A percentile compares a stretch with the other conserved stretches of the same genome.
Evolutionary conservation across 2,329 filamentous ascomycete genomes (phyloP).

Genomic region (Botrytis sinoallii): DNA sequence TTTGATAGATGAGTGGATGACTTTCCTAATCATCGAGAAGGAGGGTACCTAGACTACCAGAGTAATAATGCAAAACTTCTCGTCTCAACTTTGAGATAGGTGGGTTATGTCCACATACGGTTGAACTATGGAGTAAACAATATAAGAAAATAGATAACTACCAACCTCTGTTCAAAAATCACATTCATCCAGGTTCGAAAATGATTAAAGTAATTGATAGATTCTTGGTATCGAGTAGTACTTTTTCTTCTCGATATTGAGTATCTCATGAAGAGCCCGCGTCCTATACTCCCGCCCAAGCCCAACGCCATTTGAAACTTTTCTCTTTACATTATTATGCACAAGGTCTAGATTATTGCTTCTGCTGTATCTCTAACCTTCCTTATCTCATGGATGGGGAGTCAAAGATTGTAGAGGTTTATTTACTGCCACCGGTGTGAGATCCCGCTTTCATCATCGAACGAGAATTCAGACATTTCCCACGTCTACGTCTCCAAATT

Average conservation of each 20-base stretch:
- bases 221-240: neutral
- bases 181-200: neutral
- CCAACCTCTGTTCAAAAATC: neutral
- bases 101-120: neutral
- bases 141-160: neutral
- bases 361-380: neutral
- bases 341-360: neutral
- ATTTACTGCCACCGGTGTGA: neutral
- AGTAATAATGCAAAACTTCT: neutral
- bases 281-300: neutral
- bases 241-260: neutral
- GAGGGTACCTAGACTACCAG: neutral
- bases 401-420: neutral
- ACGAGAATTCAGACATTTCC: neutral
- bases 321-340: slow-evolving; percentile 1
- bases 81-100: neutral
- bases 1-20: neutral
- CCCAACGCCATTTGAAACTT: neutral
- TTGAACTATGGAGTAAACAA: neutral
- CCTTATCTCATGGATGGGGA: neutral
- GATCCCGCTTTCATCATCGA: neutral
- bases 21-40: neutral
- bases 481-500: neutral
- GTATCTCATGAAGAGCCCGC: neutral
- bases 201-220: neutral